Evolutionary conservation across 192 early-diverging fungal species (phyloP).

Genomic region (Rhizophlyctis rosea): DNA sequence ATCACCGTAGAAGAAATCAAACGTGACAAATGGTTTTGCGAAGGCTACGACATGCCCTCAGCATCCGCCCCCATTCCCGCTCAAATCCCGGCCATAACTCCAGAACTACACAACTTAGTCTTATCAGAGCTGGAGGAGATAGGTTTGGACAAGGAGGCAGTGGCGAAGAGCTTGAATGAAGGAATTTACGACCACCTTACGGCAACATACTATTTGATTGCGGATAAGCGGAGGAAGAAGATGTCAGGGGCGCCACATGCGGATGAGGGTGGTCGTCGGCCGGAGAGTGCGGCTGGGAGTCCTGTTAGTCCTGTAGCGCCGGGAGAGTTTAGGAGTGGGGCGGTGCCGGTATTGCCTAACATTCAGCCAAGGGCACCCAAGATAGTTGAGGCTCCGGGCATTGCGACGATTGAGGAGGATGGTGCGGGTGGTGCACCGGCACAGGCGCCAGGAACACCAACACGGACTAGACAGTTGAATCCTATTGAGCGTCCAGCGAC

Average conservation of each 20-base stretch:
- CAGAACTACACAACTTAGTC: conserved; percentile 45
- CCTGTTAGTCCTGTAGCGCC: background rate
- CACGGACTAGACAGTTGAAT: background rate
- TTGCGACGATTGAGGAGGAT: conserved; percentile 28
- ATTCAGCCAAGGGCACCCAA: conserved; percentile 22
- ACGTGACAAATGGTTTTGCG: conserved; percentile 54
- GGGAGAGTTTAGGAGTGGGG: conserved; percentile 5
- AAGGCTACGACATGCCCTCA: conserved; percentile 48
- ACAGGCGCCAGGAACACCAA: background rate
- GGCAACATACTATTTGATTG: conserved; percentile 56
- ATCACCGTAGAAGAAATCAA: conserved; percentile 50
- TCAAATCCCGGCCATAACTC: conserved; percentile 29
- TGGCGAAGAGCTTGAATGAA: conserved; percentile 48
- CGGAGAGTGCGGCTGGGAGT: conserved; percentile 13
- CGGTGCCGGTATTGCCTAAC: conserved; percentile 29
- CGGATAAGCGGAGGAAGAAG: conserved; percentile 43
- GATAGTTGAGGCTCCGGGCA: conserved; percentile 21
- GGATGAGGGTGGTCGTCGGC: conserved; percentile 19
- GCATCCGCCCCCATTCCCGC: conserved; percentile 7
- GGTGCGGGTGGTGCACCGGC: conserved; percentile 14
- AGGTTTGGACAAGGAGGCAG: conserved; percentile 43
- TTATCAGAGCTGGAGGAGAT: conserved; percentile 56
- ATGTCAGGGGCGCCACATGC: conserved; percentile 32
- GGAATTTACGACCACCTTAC: conserved; percentile 51
- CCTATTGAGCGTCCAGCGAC: conserved; percentile 19